These are phyloP conservation scores for Coelastrella sp. DNA, from an alignment of 139 green algal genomes.

Conservation along the genomic window DNA sequence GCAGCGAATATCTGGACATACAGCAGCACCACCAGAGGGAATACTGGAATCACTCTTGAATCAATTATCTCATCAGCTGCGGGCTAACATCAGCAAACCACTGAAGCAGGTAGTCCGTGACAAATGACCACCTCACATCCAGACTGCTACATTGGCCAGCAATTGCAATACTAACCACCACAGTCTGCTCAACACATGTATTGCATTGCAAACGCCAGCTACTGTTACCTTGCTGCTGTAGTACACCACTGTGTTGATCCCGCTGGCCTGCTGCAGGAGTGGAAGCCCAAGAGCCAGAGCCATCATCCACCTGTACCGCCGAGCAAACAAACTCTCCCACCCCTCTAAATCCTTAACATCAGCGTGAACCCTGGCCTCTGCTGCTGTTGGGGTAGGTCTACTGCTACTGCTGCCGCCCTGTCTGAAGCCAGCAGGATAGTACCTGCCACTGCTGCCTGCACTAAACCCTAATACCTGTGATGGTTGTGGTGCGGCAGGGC, in stretches of 20 bases:
- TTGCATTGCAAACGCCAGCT: background rate
- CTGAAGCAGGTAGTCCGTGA: background rate
- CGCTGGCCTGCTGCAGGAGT: conserved; percentile 83
- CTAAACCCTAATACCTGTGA: conserved; percentile 3
- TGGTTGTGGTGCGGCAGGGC: too few relatives aligned
- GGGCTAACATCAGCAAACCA: background rate
- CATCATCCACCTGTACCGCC: conserved; percentile 69
- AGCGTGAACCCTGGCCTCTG: background rate
- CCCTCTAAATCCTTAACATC: background rate
- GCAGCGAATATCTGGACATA: conserved; percentile 69
- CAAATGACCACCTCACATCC: background rate
- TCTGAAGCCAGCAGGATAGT: too few relatives aligned
- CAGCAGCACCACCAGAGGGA: background rate
- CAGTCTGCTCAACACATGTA: background rate
- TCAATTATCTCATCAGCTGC: too few relatives aligned
- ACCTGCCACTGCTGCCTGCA: background rate
- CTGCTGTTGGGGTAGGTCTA: too few relatives aligned
- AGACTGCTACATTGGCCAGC: background rate
- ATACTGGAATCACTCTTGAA: too few relatives aligned
- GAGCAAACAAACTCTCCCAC: conserved; percentile 34
- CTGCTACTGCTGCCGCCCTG: too few relatives aligned
- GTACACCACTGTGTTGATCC: conserved; percentile 91
- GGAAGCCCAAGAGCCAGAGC: conserved; percentile 66
- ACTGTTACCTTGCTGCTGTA: conserved; percentile 62
- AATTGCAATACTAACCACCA: background rate